phyloP scores from a whole-genome alignment of 371 early-diverging fungal genomes.

The Choanephora cucurbitarum region DNA sequence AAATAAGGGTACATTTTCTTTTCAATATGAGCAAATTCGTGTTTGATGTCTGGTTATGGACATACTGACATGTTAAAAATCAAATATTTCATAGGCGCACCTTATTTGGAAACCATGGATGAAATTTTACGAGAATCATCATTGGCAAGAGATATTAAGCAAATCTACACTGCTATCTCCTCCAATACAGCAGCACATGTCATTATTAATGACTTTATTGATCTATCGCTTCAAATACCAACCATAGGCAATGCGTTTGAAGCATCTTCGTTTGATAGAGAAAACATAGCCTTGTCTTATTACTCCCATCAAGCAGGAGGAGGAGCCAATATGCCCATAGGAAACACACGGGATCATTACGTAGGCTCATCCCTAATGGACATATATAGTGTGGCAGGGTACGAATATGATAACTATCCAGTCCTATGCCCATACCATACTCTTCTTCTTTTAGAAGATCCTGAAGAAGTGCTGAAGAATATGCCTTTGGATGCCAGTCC shows the following conservation, averaged over 20 bases:
- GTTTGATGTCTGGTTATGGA: too few relatives aligned
- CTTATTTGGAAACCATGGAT: slow-evolving; percentile 42
- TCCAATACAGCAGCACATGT: slow-evolving; percentile 63
- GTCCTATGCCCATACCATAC: slow-evolving; percentile 86
- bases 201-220: slow-evolving; percentile 77
- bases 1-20: slow-evolving; percentile 38
- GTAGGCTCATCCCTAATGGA: slow-evolving; percentile 39
- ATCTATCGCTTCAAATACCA: slow-evolving; percentile 75
- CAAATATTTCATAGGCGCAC: slow-evolving; percentile 20
- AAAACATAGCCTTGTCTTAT: slow-evolving; percentile 12
- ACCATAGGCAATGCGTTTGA: slow-evolving; percentile 21
- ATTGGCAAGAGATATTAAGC: slow-evolving; percentile 59
- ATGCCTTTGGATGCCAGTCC: slow-evolving; percentile 86
- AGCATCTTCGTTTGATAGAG: not conserved
- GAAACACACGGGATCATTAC: slow-evolving; percentile 20
- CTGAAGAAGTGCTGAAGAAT: slow-evolving; percentile 77
- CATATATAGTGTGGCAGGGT: slow-evolving; percentile 53
- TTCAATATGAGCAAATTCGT: not conserved
- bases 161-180: slow-evolving; percentile 63
- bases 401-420: slow-evolving; percentile 71
- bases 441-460: slow-evolving; percentile 79
- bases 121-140: slow-evolving; percentile 48
- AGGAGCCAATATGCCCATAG: not conserved
- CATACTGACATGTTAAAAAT: too few relatives aligned
- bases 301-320: slow-evolving; percentile 15